Base-by-base conservation (phyloP, 2,329 filamentous ascomycete genomes). In the Colletotrichum scovillei region DNA sequence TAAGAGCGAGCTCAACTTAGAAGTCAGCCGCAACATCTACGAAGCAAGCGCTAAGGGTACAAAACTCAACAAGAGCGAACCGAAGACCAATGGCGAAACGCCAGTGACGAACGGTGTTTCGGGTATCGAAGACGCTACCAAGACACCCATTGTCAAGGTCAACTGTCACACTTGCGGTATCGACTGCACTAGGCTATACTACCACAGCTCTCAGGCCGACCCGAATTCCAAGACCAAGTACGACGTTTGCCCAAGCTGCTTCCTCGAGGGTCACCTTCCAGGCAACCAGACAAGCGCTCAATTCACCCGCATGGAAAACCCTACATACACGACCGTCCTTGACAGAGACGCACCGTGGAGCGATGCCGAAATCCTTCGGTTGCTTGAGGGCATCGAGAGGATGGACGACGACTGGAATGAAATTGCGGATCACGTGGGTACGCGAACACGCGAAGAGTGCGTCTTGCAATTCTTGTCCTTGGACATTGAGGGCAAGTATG, bases 341-440 rank as follows among this genome's bases (percentile, higher is more conserved):
- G 95, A 98, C 78, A 90, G 94, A 65, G 95, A 98, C 79, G 92
- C 94, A 19, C 92, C 95, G 1, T 99, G 97, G 97, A 93, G 93
- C 24, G 95, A 98, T 79, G 92, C 94, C 16, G 97, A 99, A 83
- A 90, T 94, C 16, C 87, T 99, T n/a, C 88, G 95, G 63, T 89
- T 99, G 49, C 89, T 99, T 7, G 97, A 99, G 82, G 97, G 91
- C 9, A 87, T 99, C 62, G 97, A 99, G 84, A 90, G 93, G 78
- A 98, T 96, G 78, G 96, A 98, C 76, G 96, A 98, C 74, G 95
- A 98, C 83, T 99, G 97, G 97, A 93, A 94, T 71, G 91, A 94
- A 78, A 95, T 99, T 76, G 92, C 97, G 1, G 95, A 96, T 75
- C 94, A 98, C 79, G 97, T 99, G 56, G 94, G 94, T 62, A 97